Evolutionary conservation across 805 yeast species (phyloP).

Genomic region (Saturnispora galanensis): DNA sequence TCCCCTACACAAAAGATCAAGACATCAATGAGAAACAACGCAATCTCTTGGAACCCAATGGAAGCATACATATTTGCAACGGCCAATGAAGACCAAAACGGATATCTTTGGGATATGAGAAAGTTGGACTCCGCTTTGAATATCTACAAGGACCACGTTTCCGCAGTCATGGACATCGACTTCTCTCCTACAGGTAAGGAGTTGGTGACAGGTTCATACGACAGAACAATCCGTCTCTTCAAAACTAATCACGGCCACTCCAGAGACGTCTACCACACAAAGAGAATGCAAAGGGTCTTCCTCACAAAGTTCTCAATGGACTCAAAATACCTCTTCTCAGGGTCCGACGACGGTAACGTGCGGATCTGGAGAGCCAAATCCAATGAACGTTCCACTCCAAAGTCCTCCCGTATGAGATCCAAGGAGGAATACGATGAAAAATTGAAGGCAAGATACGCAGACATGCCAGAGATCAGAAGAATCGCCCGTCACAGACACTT

Average conservation of each 20-base stretch:
- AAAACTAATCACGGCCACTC: constrained; percentile 72
- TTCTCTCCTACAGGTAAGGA: constrained; percentile 97
- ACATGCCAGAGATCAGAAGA: constrained; percentile 93
- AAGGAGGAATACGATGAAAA: constrained; percentile 87
- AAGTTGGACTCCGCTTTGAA: constrained; percentile 72
- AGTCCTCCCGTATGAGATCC: constrained; percentile 68
- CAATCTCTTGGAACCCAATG: constrained; percentile 95
- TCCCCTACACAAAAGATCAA: constrained; percentile 88
- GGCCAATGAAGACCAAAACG: constrained; percentile 91
- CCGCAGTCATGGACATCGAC: constrained; percentile 91
- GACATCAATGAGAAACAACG: constrained; percentile 72
- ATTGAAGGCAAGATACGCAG: constrained; percentile 82
- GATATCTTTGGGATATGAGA: constrained; percentile 94
- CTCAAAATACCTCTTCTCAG: constrained; percentile 74
- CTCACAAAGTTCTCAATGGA: constrained; percentile 82
- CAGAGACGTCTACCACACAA: constrained; percentile 90
- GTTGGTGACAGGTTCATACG: constrained; percentile 90
- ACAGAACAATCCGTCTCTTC: constrained; percentile 80
- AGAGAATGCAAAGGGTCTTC: constrained; percentile 94
- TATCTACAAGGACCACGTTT: constrained; percentile 89
- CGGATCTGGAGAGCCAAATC: constrained; percentile 89
- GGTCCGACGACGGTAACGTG: constrained; percentile 94
- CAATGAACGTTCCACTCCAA: constrained; percentile 71
- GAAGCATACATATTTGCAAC: constrained; percentile 91
- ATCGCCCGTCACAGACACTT: constrained; percentile 88